phyloP scores from a whole-genome alignment of 352 stramenopile species.

The Plasmopara muralis region DNA sequence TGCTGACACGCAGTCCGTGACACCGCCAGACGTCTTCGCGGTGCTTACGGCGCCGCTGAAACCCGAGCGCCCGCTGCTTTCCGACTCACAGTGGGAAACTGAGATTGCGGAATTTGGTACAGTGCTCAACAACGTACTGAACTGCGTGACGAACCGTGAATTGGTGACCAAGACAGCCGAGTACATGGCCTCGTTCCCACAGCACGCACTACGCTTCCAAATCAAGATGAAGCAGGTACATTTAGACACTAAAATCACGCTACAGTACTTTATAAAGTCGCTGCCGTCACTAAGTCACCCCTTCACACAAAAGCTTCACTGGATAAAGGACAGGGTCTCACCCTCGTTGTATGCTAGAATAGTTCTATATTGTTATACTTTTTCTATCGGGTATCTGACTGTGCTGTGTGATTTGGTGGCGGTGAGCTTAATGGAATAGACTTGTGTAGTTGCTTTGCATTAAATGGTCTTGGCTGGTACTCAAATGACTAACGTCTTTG shows the following conservation, averaged over 20 bases:
- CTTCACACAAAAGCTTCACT: constrained; percentile 4
- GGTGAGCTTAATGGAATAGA: constrained; percentile 30
- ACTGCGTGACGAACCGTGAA: constrained; percentile 61
- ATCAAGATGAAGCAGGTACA: constrained; percentile 87
- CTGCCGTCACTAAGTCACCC: constrained; percentile 13
- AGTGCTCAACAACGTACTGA: constrained; percentile 66
- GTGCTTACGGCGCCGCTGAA: not conserved
- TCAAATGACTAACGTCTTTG: constrained; percentile 15
- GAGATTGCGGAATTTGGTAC: constrained; percentile 69
- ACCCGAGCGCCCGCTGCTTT: constrained; percentile 37
- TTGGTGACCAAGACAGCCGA: constrained; percentile 67
- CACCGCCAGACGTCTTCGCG: constrained; percentile 3
- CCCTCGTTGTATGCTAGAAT: not conserved
- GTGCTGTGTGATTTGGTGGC: constrained; percentile 12
- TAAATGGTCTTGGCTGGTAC: constrained; percentile 2
- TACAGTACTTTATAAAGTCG: constrained; percentile 16
- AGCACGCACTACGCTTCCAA: constrained; percentile 72
- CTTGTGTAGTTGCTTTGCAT: constrained; percentile 11
- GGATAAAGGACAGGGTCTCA: not conserved
- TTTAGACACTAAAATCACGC: constrained; percentile 14
- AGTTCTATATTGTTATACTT: not conserved
- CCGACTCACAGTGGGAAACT: constrained; percentile 57
- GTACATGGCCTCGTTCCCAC: constrained; percentile 64
- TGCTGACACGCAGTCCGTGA: constrained; percentile 10
- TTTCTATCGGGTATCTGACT: constrained; percentile 7